These are phyloP conservation scores for Podila clonocystis DNA, from an alignment of 192 early-diverging fungal species.

Conservation along the genomic window DNA sequence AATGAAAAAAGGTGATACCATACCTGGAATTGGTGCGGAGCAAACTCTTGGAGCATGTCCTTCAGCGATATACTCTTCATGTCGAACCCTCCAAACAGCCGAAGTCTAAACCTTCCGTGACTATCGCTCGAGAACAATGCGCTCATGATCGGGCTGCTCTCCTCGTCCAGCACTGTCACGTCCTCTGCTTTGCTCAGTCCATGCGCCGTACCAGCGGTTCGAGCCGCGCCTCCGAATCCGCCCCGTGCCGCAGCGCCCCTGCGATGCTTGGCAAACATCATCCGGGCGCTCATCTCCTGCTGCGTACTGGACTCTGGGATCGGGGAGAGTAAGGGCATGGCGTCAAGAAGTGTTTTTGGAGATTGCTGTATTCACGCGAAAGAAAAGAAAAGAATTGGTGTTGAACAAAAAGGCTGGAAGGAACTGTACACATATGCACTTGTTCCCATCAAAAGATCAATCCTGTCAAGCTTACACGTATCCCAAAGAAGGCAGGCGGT, in stretches of 20 bases:
- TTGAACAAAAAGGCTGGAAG: neutral
- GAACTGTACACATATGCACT: neutral
- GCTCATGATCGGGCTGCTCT: constrained; percentile 34
- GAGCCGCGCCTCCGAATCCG: neutral
- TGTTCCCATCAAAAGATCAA: neutral
- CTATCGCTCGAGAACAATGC: constrained; percentile 17
- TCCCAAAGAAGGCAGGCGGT: constrained; percentile 4
- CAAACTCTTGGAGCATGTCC: constrained; percentile 8
- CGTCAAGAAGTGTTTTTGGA: constrained; percentile 21
- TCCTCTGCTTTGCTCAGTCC: neutral
- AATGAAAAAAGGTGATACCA: neutral
- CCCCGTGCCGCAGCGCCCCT: neutral
- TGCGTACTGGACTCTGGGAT: constrained; percentile 23
- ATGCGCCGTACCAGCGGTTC: neutral
- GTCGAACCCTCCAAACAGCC: constrained; percentile 34
- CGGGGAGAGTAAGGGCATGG: constrained; percentile 21
- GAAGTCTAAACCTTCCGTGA: constrained; percentile 7
- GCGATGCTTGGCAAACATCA: constrained; percentile 26
- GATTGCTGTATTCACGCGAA: constrained; percentile 8
- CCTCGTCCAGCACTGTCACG: constrained; percentile 17
- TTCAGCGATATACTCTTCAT: constrained; percentile 9
- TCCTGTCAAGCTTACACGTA: constrained; percentile 11
- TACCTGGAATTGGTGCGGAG: constrained; percentile 6
- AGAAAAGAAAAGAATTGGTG: constrained; percentile 1
- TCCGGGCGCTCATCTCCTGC: constrained; percentile 17